Evolutionary conservation across 2,329 filamentous ascomycete genomes (phyloP).

Genomic region (Dothistroma pini): DNA sequence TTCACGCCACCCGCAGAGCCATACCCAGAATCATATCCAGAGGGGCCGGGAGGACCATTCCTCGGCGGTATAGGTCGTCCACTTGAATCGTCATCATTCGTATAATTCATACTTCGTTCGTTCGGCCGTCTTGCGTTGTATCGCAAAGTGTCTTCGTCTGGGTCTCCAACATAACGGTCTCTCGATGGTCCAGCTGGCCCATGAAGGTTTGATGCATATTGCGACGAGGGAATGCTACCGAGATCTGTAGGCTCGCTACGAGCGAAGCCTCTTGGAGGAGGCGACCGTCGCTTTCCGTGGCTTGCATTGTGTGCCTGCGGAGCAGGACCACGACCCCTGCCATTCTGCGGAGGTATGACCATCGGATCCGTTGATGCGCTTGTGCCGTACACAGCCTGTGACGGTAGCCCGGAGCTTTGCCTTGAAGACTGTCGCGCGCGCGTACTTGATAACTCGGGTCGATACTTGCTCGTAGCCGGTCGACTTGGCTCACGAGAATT

Average conservation of each 20-base stretch:
- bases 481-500: slow-evolving; percentile 17
- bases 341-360: slow-evolving; percentile 22
- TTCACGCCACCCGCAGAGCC: slow-evolving; percentile 8
- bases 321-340: slow-evolving; percentile 21
- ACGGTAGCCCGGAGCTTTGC: slow-evolving; percentile 13
- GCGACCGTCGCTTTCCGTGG: slow-evolving; percentile 24
- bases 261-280: slow-evolving; percentile 23
- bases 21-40: slow-evolving; percentile 18
- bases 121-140: slow-evolving; percentile 13
- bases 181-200: slow-evolving; percentile 12
- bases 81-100: slow-evolving; percentile 20
- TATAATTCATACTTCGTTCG: slow-evolving; percentile 10
- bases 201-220: slow-evolving; percentile 30
- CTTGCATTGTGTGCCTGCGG: slow-evolving; percentile 16
- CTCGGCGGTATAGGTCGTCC: slow-evolving; percentile 20
- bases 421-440: slow-evolving; percentile 6
- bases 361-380: slow-evolving; percentile 19
- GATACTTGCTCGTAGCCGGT: slow-evolving; percentile 13
- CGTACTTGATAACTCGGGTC: slow-evolving; percentile 10
- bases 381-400: slow-evolving; percentile 17
- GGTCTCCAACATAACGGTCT: slow-evolving; percentile 20
- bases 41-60: slow-evolving; percentile 11
- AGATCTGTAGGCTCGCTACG: slow-evolving; percentile 28
- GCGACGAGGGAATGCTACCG: slow-evolving; percentile 22
- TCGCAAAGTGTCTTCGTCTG: slow-evolving; percentile 14